These are phyloP conservation scores for Lachancea lanzarotensis DNA, from an alignment of 805 yeast species.

Conservation along the genomic window DNA sequence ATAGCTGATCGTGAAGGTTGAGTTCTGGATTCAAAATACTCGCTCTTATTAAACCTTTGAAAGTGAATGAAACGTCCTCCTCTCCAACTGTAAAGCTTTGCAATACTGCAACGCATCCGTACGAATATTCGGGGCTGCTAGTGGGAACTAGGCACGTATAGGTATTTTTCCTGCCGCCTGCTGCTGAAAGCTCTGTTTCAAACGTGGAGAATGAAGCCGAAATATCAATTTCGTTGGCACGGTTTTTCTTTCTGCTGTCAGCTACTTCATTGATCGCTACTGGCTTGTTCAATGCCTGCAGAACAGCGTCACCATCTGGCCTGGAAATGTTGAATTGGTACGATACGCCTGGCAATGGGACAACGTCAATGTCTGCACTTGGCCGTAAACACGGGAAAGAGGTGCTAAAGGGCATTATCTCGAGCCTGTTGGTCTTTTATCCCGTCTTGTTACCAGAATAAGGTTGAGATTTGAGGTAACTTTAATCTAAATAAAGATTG, in stretches of 20 bases:
- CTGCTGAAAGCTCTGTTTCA: conserved; percentile 13
- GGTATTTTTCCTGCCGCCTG: conserved; percentile 29
- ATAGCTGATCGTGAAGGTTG: conserved; percentile 14
- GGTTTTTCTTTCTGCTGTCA: conserved; percentile 6
- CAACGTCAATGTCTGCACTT: conserved; percentile 26
- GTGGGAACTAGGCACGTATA: conserved; percentile 24
- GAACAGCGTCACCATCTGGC: conserved; percentile 41
- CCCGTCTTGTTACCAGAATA: too few species aligned
- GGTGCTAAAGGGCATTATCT: neutral
- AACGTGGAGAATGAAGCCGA: neutral
- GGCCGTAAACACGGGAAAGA: conserved; percentile 11
- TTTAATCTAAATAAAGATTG: too few species aligned
- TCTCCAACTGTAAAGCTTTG: conserved; percentile 10
- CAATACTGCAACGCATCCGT: conserved; percentile 17
- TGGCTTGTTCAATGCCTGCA: conserved; percentile 35
- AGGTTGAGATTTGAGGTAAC: too few species aligned
- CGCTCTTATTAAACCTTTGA: conserved; percentile 18
- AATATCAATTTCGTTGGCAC: conserved; percentile 3
- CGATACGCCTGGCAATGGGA: conserved; percentile 56
- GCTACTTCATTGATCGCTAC: conserved; percentile 10
- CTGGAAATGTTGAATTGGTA: conserved; percentile 50
- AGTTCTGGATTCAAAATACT: conserved; percentile 13
- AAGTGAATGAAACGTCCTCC: conserved; percentile 12
- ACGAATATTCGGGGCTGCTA: conserved; percentile 9
- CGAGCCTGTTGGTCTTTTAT: conserved; percentile 2